Conservation (phyloP, 2,329 filamentous ascomycete genomes). For the Cercospora sp. region DNA sequence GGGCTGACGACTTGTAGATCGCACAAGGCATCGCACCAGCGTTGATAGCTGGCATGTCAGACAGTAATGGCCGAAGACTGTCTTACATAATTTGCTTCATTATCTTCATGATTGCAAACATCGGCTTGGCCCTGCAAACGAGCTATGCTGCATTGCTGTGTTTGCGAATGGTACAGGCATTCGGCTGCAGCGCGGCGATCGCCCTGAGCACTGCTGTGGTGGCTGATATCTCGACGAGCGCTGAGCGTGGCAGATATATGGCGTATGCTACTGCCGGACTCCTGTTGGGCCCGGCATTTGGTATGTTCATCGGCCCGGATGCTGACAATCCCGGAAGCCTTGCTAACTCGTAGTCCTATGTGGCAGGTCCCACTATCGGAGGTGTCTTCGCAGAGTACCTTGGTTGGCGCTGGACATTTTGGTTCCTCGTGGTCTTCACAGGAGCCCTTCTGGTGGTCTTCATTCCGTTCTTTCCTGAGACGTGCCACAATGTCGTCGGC, state of each 20-base stretch:
- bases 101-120: constrained; percentile 32
- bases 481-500: constrained; percentile 45
- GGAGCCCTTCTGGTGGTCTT: constrained; percentile 36
- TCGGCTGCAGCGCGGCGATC: constrained; percentile 42
- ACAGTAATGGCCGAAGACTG: constrained; percentile 31
- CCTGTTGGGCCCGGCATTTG: constrained; percentile 25
- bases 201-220: constrained; percentile 40
- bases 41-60: constrained; percentile 34
- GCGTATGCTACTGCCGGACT: constrained; percentile 37
- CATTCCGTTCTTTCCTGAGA: constrained; percentile 41
- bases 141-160: constrained; percentile 33
- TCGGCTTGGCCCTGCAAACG: constrained; percentile 32
- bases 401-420: constrained; percentile 43
- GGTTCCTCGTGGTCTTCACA: constrained; percentile 47
- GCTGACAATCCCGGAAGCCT: neutral
- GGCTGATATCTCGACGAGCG: constrained; percentile 40
- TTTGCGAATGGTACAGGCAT: constrained; percentile 45
- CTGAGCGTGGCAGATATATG: constrained; percentile 43
- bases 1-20: constrained; percentile 37
- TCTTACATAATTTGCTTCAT: constrained; percentile 35
- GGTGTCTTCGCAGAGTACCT: constrained; percentile 40
- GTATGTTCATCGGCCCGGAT: neutral
- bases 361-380: constrained; percentile 29
- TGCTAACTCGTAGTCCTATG: neutral
- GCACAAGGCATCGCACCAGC: constrained; percentile 51